Base-by-base conservation (phyloP, 768 basidiomycete species). In the Gautieria morchelliformis region DNA sequence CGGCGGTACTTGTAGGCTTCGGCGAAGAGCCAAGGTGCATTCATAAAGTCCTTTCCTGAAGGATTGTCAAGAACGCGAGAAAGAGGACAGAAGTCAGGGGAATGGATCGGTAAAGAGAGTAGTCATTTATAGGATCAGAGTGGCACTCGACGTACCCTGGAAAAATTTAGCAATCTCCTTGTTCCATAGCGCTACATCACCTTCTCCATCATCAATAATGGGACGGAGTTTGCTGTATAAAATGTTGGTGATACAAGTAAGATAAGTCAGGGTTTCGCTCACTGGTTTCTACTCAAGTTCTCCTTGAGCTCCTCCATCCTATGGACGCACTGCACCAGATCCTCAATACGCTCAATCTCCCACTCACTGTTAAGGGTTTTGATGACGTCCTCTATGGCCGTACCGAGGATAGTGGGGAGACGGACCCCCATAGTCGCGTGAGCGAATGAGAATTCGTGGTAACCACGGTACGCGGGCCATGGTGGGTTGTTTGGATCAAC, bases 341-440 rank as follows among this genome's bases (percentile, higher is more conserved):
- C 94, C 59, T 87, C 73, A 63, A 96, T 81, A 46, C 75, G 77
- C 61, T 96, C 92, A 68, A 95, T 93, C 22, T 81, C 75, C 42
- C 81, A 87, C 70, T 91, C 78, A 6, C 86, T 84, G 71, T 96
- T 95, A 63, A 96, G 80, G 27, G 93, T 96, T 63, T 84, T 81
- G 54, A 87, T 87, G 9, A 85, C 77, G 66, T 97, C 94, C 65
- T 94, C 93, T 64, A 96, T 93, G 12, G 89, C 94, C 72, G 96
- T 97, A 62, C 92, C 91, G 49, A 96, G 77, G 61, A 97, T 97
- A 41, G 94, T 95, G 2, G 94, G 94, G 24, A 96, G 81, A 48
- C 94, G 85, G n/a, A 87, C 84, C 60, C 91, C 89, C 93, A 96
- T 96, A 4, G 93, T 95, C 33, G 92, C 94, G 71, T 94, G 82